These are phyloP conservation scores for Fusarium brachygibbosum DNA, from an alignment of 2,329 filamentous ascomycete species.

Conservation along the genomic window DNA sequence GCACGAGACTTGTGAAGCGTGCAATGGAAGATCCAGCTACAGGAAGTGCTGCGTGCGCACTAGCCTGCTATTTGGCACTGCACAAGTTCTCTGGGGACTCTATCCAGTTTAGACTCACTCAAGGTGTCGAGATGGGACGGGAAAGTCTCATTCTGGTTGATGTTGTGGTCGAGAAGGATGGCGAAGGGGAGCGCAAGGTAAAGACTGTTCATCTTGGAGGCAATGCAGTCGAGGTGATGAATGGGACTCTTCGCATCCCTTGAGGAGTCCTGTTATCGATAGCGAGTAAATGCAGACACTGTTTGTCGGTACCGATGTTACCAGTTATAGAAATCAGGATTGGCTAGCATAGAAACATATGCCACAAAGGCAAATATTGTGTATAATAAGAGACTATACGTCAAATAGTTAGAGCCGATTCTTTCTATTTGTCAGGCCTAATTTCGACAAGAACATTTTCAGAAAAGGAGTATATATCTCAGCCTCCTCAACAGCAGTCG, in stretches of 20 bases:
- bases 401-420: no score
- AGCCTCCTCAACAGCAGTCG: no score
- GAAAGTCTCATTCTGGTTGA: conserved; percentile 64
- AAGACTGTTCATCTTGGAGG: conserved; percentile 33
- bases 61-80: conserved; percentile 67
- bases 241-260: neutral
- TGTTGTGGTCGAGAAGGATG: conserved; percentile 48
- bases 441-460: no score
- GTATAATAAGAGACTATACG: no score
- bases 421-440: no score
- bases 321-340: no score
- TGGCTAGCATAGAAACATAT: no score
- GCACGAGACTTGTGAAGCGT: conserved; percentile 70
- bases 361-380: no score
- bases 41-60: conserved; percentile 70
- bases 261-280: neutral
- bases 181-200: neutral
- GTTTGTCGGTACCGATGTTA: no score
- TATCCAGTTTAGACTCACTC: conserved; percentile 65
- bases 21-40: conserved; percentile 71
- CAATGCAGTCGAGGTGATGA: conserved; percentile 21
- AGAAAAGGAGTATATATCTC: no score
- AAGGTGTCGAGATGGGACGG: conserved; percentile 76
- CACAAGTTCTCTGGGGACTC: conserved; percentile 45
- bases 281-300: no score